Conservation (phyloP, 805 yeast species). For the Yarrowia bubula region DNA sequence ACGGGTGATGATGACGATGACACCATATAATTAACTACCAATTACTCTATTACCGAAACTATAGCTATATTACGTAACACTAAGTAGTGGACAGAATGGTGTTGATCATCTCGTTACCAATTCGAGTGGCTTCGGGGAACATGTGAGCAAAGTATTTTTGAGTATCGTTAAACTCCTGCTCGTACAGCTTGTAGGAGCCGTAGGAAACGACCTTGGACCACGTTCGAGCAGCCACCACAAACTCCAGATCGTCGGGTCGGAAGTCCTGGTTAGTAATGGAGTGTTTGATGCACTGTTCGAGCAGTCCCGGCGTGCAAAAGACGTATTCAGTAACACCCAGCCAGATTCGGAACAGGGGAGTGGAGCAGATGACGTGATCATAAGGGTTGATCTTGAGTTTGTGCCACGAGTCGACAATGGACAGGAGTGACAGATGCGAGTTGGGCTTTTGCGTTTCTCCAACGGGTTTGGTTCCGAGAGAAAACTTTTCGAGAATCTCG, state of each 20-base stretch:
- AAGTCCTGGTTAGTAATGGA: conserved; percentile 65
- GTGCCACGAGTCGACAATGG: conserved; percentile 93
- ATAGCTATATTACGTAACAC: background rate
- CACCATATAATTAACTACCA: background rate
- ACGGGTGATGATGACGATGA: background rate
- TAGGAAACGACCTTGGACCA: conserved; percentile 82
- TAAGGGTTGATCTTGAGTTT: conserved; percentile 83
- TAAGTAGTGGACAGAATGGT: conserved; percentile 46
- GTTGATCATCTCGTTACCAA: conserved; percentile 93
- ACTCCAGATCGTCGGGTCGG: conserved; percentile 87
- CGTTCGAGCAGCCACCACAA: conserved; percentile 80
- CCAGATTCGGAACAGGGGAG: conserved; percentile 88
- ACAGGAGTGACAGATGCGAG: conserved; percentile 83
- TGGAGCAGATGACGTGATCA: conserved; percentile 94
- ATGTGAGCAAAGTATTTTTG: conserved; percentile 82
- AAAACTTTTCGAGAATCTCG: conserved; percentile 77
- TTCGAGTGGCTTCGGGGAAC: conserved; percentile 80
- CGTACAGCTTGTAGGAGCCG: conserved; percentile 73
- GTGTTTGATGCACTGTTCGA: conserved; percentile 77
- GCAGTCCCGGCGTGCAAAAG: conserved; percentile 75
- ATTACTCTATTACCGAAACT: background rate
- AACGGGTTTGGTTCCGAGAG: conserved; percentile 70
- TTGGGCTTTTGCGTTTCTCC: conserved; percentile 61
- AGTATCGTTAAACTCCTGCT: conserved; percentile 68
- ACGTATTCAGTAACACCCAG: conserved; percentile 91